A percentile compares a stretch with the other conserved stretches of the same genome.
Conservation (phyloP, 2,329 filamentous ascomycete genomes). For the Aspergillus candidus region DNA sequence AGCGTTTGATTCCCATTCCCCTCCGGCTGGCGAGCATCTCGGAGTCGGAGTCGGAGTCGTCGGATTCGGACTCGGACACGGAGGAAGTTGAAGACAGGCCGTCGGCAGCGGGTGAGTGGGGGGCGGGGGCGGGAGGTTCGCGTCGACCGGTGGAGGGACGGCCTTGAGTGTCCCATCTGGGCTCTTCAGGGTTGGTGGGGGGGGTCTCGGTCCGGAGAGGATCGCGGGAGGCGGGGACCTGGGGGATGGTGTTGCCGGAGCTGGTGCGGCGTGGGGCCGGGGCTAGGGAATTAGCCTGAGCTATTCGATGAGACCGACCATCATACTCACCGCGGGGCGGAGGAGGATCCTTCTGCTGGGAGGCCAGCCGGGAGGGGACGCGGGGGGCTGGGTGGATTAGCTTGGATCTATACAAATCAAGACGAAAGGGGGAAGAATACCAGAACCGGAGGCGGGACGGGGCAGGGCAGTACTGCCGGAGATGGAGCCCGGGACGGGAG, state of each 20-base stretch:
- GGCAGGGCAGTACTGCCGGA: conserved; percentile 37
- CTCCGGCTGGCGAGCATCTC: conserved; percentile 16
- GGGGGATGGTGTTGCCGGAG: conserved; percentile 27
- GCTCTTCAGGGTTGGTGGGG: conserved; percentile 20
- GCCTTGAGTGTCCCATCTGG: conserved; percentile 15
- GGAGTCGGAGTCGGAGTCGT: conserved; percentile 17
- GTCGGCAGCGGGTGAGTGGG: conserved; percentile 27
- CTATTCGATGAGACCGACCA: no score
- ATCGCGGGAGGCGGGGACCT: conserved; percentile 19
- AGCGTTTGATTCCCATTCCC: conserved; percentile 30
- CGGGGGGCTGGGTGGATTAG: conserved; percentile 28
- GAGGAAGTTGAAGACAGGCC: conserved; percentile 27
- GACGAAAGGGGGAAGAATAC: conserved; percentile 16
- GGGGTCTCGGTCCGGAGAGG: conserved; percentile 21
- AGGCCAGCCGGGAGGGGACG: conserved; percentile 34
- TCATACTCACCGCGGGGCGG: conserved; percentile 22
- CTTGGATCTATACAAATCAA: background rate
- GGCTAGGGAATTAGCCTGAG: background rate
- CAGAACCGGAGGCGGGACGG: conserved; percentile 28
- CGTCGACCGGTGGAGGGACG: conserved; percentile 20
- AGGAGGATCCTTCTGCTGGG: conserved; percentile 29
- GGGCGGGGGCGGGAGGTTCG: conserved; percentile 19
- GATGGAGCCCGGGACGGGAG: conserved; percentile 38
- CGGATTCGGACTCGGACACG: conserved; percentile 10
- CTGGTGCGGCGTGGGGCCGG: conserved; percentile 22